Evolutionary conservation across 495 filamentous ascomycete species (phyloP).

Genomic region (Penicillium malachiteum): DNA sequence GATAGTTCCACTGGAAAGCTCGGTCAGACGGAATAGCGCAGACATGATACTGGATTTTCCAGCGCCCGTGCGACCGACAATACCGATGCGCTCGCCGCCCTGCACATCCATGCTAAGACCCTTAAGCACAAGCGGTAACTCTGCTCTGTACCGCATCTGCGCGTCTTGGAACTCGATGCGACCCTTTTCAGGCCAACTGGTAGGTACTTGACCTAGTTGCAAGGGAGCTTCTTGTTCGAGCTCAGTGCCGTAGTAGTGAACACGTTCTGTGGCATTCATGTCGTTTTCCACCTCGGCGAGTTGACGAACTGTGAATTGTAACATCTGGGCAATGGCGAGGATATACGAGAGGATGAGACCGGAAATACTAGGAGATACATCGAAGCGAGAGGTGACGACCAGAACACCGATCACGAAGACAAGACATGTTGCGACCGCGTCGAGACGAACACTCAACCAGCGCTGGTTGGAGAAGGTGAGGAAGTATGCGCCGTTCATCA

Average conservation of each 20-base stretch:
- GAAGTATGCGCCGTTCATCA: constrained; percentile 92
- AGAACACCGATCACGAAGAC: constrained; percentile 87
- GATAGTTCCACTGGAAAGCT: constrained; percentile 80
- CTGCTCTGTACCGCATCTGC: constrained; percentile 85
- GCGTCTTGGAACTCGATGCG: constrained; percentile 83
- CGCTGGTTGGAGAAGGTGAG: constrained; percentile 92
- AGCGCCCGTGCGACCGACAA: constrained; percentile 91
- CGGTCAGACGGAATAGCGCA: constrained; percentile 85
- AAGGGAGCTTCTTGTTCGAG: constrained; percentile 88
- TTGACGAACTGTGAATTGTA: constrained; percentile 92
- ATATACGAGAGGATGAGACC: constrained; percentile 92
- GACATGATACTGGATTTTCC: constrained; percentile 96
- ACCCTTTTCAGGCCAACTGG: constrained; percentile 79
- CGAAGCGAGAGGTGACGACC: constrained; percentile 91
- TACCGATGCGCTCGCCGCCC: constrained; percentile 87
- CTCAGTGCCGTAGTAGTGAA: constrained; percentile 86
- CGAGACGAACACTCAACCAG: constrained; percentile 83
- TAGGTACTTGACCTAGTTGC: constrained; percentile 62
- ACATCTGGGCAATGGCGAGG: constrained; percentile 89
- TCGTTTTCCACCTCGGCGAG: constrained; percentile 95
- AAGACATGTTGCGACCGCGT: constrained; percentile 74
- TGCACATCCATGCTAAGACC: constrained; percentile 72
- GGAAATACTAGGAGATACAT: constrained; percentile 76
- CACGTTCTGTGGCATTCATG: constrained; percentile 93
- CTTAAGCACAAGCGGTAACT: constrained; percentile 80